Percentiles rank a stretch among this genome's conserved stretches.
These are phyloP conservation scores for Lachnellula hyalina DNA, from an alignment of 2,329 filamentous ascomycete genomes.

Conservation along the genomic window DNA sequence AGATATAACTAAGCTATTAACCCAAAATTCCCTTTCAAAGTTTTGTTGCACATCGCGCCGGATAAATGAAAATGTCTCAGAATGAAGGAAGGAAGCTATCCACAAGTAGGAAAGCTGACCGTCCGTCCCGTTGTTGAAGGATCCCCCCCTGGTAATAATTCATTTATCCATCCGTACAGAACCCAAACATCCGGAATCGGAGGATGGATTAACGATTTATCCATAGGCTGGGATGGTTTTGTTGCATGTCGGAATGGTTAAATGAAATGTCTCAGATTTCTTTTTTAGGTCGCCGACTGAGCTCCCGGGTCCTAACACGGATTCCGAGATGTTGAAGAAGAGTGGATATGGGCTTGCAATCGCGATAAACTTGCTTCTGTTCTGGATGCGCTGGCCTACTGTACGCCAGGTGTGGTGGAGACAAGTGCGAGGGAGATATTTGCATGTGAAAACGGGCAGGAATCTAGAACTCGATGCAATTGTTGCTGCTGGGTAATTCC, in stretches of 20 bases:
- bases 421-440: neutral
- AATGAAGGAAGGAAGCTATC: neutral
- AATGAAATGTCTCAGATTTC: neutral
- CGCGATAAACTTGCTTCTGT: neutral
- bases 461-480: neutral
- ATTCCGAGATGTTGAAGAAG: neutral
- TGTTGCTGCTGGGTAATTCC: neutral
- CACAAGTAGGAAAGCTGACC: too few species aligned
- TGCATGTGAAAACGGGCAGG: neutral
- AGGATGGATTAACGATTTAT: too few species aligned
- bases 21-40: neutral
- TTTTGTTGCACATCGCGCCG: conserved; percentile 1
- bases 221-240: too few species aligned
- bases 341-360: neutral
- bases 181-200: too few species aligned
- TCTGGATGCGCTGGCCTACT: neutral
- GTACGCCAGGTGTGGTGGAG: neutral
- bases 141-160: too few species aligned
- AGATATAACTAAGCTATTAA: neutral
- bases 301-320: neutral
- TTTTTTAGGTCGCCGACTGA: neutral
- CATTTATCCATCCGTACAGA: too few species aligned
- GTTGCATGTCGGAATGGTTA: neutral
- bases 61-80: neutral
- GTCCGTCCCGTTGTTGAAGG: too few species aligned